These are phyloP conservation scores for Penicillium sp. DNA, from an alignment of 2,329 filamentous ascomycete species.

Conservation along the genomic window DNA sequence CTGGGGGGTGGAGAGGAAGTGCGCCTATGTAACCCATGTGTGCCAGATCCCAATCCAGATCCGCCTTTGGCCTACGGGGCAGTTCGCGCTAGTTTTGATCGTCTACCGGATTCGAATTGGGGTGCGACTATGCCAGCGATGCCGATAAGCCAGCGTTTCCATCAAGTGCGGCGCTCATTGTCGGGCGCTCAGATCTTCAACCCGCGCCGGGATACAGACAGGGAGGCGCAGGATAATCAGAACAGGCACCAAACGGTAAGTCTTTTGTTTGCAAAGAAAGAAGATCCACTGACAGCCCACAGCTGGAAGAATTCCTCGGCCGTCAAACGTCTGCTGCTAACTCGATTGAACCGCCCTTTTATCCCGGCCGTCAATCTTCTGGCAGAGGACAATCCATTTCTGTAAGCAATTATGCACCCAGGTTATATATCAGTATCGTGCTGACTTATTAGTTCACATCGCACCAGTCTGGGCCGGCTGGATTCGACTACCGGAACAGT, in stretches of 20 bases:
- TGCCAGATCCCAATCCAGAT: slow-evolving; percentile 63
- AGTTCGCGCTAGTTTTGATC: slow-evolving; percentile 20
- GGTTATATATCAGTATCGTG: background rate
- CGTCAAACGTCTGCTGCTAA: background rate
- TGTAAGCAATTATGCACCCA: slow-evolving; percentile 1
- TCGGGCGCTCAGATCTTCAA: slow-evolving; percentile 18
- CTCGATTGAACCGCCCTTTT: background rate
- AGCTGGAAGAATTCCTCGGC: slow-evolving; percentile 9
- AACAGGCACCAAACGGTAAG: slow-evolving; percentile 1
- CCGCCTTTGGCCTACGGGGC: slow-evolving; percentile 43
- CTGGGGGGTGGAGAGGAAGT: slow-evolving; percentile 65
- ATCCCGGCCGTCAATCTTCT: slow-evolving; percentile 14
- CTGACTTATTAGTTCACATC: slow-evolving; percentile 10
- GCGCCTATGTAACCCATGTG: slow-evolving; percentile 68
- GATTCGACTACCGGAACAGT: background rate
- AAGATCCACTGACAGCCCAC: background rate
- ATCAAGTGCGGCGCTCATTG: slow-evolving; percentile 26
- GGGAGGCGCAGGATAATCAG: background rate
- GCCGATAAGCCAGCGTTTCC: slow-evolving; percentile 18
- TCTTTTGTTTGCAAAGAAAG: background rate
- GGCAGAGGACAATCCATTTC: slow-evolving; percentile 3
- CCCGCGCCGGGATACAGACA: slow-evolving; percentile 17
- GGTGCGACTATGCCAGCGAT: slow-evolving; percentile 11
- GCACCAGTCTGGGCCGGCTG: slow-evolving; percentile 9
- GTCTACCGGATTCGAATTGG: slow-evolving; percentile 15